These are phyloP conservation scores for Cystoderma amianthinum DNA, from an alignment of 768 basidiomycete species.

Conservation along the genomic window DNA sequence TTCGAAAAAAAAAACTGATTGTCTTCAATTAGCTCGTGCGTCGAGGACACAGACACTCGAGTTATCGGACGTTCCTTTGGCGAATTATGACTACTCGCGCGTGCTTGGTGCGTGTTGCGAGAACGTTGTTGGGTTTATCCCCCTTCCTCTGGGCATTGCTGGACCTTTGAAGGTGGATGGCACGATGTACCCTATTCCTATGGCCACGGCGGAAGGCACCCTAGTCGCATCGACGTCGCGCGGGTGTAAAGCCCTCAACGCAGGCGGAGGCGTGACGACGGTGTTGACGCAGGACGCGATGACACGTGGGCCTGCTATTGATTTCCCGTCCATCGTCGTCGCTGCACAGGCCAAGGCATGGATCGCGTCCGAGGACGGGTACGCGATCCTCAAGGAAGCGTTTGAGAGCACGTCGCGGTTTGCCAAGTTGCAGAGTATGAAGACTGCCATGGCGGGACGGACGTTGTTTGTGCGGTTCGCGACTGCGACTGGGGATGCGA, in stretches of 20 bases:
- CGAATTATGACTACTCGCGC: slow-evolving; percentile 86
- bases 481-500: slow-evolving; percentile 94
- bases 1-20: slow-evolving; percentile 4
- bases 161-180: slow-evolving; percentile 93
- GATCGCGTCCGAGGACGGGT: slow-evolving; percentile 81
- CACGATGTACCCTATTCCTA: slow-evolving; percentile 80
- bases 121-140: slow-evolving; percentile 97
- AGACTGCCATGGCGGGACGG: slow-evolving; percentile 88
- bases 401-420: slow-evolving; percentile 96
- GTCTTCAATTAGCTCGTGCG: slow-evolving; percentile 59
- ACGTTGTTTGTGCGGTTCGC: slow-evolving; percentile 92
- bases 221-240: slow-evolving; percentile 96
- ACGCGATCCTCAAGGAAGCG: slow-evolving; percentile 65
- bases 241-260: slow-evolving; percentile 96
- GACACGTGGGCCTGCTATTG: slow-evolving; percentile 98
- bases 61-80: slow-evolving; percentile 71
- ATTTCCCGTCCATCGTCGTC: slow-evolving; percentile 76
- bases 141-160: slow-evolving; percentile 92
- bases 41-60: slow-evolving; percentile 83
- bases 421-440: slow-evolving; percentile 77
- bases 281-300: slow-evolving; percentile 90
- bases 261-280: slow-evolving; percentile 91
- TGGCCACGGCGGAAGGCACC: slow-evolving; percentile 99
- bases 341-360: slow-evolving; percentile 85
- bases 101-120: slow-evolving; percentile 98